Conservation (phyloP, 805 yeast genomes). For the Candida germanica region DNA sequence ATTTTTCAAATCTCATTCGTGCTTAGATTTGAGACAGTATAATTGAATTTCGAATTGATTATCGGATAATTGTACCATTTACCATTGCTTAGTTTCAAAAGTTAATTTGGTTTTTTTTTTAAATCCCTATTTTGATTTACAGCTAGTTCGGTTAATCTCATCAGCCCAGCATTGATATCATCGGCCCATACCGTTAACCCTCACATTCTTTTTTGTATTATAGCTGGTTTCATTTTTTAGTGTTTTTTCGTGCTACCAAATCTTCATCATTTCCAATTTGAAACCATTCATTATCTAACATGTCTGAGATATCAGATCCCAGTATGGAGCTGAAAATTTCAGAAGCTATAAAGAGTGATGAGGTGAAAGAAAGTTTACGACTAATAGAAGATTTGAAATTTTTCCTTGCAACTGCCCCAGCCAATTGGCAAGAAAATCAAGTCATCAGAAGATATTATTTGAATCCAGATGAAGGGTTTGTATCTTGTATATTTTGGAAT, state of each 20-base stretch:
- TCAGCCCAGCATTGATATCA: not conserved
- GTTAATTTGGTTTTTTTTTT: no score
- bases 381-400: constrained; percentile 76
- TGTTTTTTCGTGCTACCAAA: no score
- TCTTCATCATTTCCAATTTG: not conserved
- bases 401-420: constrained; percentile 91
- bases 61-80: no score
- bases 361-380: constrained; percentile 47
- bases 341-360: constrained; percentile 9
- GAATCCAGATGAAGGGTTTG: constrained; percentile 86
- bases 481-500: constrained; percentile 92
- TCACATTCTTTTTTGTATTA: not conserved
- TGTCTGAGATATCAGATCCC: constrained; percentile 6
- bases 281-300: not conserved
- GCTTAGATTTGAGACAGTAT: no score
- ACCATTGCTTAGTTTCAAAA: not conserved
- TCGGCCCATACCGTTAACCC: no score
- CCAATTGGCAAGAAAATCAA: constrained; percentile 87
- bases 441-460: constrained; percentile 80
- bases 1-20: no score
- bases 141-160: no score
- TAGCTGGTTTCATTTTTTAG: not conserved
- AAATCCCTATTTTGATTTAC: no score
- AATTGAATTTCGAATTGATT: no score
- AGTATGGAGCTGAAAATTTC: constrained; percentile 3